phyloP scores from a whole-genome alignment of 108 stramenopile species.

The Cyclotella choctawhatcheeana region DNA sequence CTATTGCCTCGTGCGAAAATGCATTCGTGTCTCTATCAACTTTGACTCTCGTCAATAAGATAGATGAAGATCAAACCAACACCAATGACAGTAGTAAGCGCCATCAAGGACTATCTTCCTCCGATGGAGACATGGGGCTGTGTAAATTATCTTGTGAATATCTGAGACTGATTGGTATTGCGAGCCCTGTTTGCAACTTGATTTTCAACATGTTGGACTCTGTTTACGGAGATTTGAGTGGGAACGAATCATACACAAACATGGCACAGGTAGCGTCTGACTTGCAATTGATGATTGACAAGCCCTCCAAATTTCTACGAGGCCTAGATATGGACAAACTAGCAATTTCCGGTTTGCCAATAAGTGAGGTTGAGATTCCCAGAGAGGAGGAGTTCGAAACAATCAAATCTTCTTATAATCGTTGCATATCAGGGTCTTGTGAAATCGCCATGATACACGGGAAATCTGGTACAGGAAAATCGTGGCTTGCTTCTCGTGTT shows the following conservation, averaged over 20 bases:
- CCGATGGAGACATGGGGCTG: not conserved
- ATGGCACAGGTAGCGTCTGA: not conserved
- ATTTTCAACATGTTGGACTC: constrained; percentile 3
- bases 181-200: constrained; percentile 2
- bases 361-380: not conserved
- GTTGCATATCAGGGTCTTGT: not conserved
- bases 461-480: not conserved
- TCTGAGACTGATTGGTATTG: not conserved
- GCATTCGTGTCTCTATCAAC: not conserved
- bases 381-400: not conserved
- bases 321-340: not conserved
- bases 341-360: not conserved
- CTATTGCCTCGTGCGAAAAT: not conserved
- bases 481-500: not conserved
- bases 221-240: not conserved
- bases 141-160: not conserved
- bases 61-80: not conserved
- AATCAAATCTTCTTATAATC: not conserved
- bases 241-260: not conserved
- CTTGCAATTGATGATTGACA: constrained; percentile 6
- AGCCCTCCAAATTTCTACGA: not conserved
- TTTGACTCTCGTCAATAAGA: not conserved
- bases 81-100: constrained; percentile 2
- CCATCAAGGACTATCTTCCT: not conserved
- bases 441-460: not conserved